These are phyloP conservation scores for Trichodelitschia bisporula DNA, from an alignment of 495 filamentous ascomycete genomes.

Conservation along the genomic window DNA sequence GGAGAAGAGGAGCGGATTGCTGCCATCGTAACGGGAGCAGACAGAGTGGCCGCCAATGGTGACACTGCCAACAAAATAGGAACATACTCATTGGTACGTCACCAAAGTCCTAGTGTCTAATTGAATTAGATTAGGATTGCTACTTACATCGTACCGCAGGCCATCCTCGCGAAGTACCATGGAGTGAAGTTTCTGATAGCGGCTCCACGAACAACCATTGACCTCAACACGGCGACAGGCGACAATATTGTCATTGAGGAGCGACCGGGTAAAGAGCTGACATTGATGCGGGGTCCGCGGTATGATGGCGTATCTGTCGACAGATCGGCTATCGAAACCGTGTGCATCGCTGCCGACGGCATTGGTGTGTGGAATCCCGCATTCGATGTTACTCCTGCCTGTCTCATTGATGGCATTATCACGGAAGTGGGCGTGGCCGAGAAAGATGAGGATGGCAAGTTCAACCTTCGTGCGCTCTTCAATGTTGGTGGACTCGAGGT, in stretches of 20 bases:
- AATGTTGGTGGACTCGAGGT: too few species aligned
- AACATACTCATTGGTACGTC: slow-evolving; percentile 82
- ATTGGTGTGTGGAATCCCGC: slow-evolving; percentile 88
- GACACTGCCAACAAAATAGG: slow-evolving; percentile 98
- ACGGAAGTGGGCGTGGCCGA: slow-evolving; percentile 78
- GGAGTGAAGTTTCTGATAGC: slow-evolving; percentile 87
- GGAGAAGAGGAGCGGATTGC: slow-evolving; percentile 32
- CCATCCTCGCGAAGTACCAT: slow-evolving; percentile 65
- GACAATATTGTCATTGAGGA: slow-evolving; percentile 69
- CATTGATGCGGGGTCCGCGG: slow-evolving; percentile 48
- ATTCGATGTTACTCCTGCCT: slow-evolving; percentile 77
- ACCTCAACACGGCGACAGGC: slow-evolving; percentile 53
- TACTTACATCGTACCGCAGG: too few species aligned
- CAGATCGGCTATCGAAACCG: slow-evolving; percentile 16
- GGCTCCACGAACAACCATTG: slow-evolving; percentile 82
- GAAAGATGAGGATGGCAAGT: slow-evolving; percentile 46
- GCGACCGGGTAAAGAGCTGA: slow-evolving; percentile 52
- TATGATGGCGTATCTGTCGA: slow-evolving; percentile 8
- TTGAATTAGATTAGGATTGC: too few species aligned
- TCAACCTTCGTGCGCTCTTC: slow-evolving; percentile 39
- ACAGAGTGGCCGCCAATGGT: slow-evolving; percentile 85
- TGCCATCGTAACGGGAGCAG: slow-evolving; percentile 81
- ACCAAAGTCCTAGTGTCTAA: too few species aligned
- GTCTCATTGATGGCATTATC: slow-evolving; percentile 77
- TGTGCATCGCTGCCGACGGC: slow-evolving; percentile 57